Conservation (phyloP, 805 yeast genomes). For the Brettanomyces bruxellensis region DNA sequence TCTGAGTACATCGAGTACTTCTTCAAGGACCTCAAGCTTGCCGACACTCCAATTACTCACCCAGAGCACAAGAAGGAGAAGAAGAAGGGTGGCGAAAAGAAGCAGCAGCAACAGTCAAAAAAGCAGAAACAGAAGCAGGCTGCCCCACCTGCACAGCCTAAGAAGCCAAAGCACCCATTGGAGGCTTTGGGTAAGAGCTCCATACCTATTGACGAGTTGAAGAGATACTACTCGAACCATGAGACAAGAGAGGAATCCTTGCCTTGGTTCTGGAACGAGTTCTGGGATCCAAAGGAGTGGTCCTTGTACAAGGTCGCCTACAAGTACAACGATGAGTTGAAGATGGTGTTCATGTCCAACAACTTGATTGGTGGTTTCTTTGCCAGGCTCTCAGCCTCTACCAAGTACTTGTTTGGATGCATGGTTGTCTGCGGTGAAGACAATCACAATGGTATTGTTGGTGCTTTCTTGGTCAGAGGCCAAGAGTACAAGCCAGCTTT, state of each 20-base stretch:
- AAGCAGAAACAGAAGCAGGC: constrained; percentile 28
- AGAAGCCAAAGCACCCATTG: constrained; percentile 89
- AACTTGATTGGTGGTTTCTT: constrained; percentile 97
- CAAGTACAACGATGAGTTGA: constrained; percentile 97
- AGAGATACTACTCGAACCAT: constrained; percentile 92
- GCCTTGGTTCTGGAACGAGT: constrained; percentile 95
- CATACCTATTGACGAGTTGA: constrained; percentile 82
- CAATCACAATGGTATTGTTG: constrained; percentile 96
- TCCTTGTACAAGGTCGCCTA: constrained; percentile 91
- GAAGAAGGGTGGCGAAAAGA: constrained; percentile 35
- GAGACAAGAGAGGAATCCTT: constrained; percentile 90
- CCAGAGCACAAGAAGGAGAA: constrained; percentile 72
- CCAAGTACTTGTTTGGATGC: constrained; percentile 90
- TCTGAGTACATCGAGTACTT: constrained; percentile 36
- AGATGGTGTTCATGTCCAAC: constrained; percentile 96
- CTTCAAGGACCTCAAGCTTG: constrained; percentile 45
- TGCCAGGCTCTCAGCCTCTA: constrained; percentile 86
- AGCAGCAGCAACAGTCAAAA: constrained; percentile 23
- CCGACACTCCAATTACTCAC: constrained; percentile 57
- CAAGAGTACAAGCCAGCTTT: constrained; percentile 86
- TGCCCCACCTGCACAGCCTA: constrained; percentile 40
- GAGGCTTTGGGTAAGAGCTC: constrained; percentile 67
- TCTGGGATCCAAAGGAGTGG: constrained; percentile 88
- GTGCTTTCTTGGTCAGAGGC: constrained; percentile 94
- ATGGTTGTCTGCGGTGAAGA: constrained; percentile 96